Evolutionary conservation across 345 rosid genomes (phyloP).

Genomic region (Sonneratia alba): DNA sequence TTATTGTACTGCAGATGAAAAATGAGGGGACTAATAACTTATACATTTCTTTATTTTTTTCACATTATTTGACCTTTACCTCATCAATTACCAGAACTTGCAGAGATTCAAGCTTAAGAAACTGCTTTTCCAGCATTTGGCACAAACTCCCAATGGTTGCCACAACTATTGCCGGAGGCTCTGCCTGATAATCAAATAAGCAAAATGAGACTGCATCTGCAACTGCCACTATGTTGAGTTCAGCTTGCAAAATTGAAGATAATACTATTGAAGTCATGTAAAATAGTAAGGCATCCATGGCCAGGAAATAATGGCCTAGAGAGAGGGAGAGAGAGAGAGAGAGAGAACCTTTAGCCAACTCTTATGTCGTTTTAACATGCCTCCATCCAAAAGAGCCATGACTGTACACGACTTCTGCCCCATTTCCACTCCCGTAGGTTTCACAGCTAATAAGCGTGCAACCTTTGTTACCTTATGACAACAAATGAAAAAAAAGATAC

Average conservation of each 20-base stretch:
- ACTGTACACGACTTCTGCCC: slow-evolving; percentile 52
- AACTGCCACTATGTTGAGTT: not conserved
- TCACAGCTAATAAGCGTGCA: slow-evolving; percentile 69
- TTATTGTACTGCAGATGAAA: not conserved
- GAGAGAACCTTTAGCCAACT: slow-evolving; percentile 76
- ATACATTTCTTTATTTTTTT: not conserved
- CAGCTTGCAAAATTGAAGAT: not conserved
- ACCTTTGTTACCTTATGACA: slow-evolving; percentile 60
- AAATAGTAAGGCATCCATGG: not conserved
- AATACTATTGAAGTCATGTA: not conserved
- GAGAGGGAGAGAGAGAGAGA: not conserved
- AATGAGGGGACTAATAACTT: not conserved
- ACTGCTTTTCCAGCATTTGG: slow-evolving; percentile 70
- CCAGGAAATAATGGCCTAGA: not conserved
- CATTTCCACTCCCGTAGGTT: slow-evolving; percentile 26
- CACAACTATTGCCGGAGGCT: slow-evolving; percentile 79
- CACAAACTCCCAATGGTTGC: slow-evolving; percentile 80
- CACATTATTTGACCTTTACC: slow-evolving; percentile 26
- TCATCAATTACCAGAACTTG: slow-evolving; percentile 78
- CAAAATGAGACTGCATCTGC: not conserved
- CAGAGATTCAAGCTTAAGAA: slow-evolving; percentile 62
- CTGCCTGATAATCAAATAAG: slow-evolving; percentile 49
- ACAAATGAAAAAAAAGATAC: slow-evolving; percentile 9
- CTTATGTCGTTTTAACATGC: slow-evolving; percentile 69
- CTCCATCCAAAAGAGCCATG: slow-evolving; percentile 91